Percentiles rank a stretch among this genome's conserved stretches.
Evolutionary conservation across 768 basidiomycete genomes (phyloP).

Genomic region (Auriscalpium vulgare): DNA sequence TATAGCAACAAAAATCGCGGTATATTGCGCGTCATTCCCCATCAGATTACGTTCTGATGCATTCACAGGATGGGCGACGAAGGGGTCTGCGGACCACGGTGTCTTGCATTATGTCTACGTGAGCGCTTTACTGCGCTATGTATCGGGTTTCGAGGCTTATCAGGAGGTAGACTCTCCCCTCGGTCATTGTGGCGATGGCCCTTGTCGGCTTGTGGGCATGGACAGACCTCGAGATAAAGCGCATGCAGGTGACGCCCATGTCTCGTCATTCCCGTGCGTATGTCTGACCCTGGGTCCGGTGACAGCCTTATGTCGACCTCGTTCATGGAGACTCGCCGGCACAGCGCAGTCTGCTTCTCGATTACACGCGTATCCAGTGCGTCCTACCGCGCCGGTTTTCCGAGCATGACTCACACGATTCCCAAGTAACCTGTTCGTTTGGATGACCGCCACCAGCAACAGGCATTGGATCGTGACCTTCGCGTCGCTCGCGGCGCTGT

Average conservation of each 20-base stretch:
- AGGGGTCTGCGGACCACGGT: conserved; percentile 24
- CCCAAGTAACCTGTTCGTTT: conserved; percentile 40
- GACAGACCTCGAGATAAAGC: conserved; percentile 52
- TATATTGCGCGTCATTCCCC: conserved; percentile 5
- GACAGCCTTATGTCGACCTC: conserved; percentile 49
- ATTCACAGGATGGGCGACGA: conserved; percentile 36
- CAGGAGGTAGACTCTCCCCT: conserved; percentile 38
- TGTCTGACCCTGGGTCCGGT: not conserved
- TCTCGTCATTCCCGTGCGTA: not conserved
- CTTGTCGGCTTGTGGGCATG: conserved; percentile 46
- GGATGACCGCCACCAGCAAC: conserved; percentile 37
- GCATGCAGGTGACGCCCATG: conserved; percentile 37
- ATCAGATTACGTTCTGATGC: not conserved
- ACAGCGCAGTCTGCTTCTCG: conserved; percentile 42
- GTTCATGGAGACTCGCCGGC: conserved; percentile 48
- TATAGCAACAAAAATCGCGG: conserved; percentile 40
- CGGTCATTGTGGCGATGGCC: conserved; percentile 40
- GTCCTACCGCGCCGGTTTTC: conserved; percentile 1
- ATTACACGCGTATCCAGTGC: conserved; percentile 47
- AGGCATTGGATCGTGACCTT: conserved; percentile 43
- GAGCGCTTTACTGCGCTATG: conserved; percentile 12
- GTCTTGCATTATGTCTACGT: conserved; percentile 50
- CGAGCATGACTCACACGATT: not conserved
- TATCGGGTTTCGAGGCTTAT: not conserved
- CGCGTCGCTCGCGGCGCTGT: conserved; percentile 39